Evolutionary conservation across 225 moss, liverwort and hornwort species (phyloP).

Genomic region (Polytrichum formosum): DNA sequence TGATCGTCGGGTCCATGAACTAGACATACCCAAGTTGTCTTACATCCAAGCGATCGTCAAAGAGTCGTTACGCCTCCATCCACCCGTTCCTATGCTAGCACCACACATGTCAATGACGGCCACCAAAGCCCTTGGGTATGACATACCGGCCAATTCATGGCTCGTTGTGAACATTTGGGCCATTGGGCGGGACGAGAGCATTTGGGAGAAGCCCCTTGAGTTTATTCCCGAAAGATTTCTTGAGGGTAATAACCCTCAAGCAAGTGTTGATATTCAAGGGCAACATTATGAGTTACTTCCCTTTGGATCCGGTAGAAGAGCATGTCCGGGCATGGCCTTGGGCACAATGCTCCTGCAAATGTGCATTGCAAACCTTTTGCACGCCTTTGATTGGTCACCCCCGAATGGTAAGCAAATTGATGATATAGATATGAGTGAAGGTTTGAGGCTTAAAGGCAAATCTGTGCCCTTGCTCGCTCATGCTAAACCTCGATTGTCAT

Average conservation of each 20-base stretch:
- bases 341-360: neutral
- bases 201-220: neutral
- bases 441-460: slow-evolving; percentile 27
- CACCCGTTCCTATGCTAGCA: slow-evolving; percentile 11
- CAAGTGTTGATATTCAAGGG: neutral
- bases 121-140: slow-evolving; percentile 12
- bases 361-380: slow-evolving; percentile 17
- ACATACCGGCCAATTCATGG: slow-evolving; percentile 18
- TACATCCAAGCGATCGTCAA: slow-evolving; percentile 13
- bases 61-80: slow-evolving; percentile 14
- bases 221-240: slow-evolving; percentile 19
- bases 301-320: slow-evolving; percentile 16
- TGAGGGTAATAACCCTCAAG: neutral
- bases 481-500: slow-evolving; percentile 8
- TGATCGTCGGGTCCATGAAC: slow-evolving; percentile 13
- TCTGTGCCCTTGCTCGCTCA: slow-evolving; percentile 17
- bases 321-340: slow-evolving; percentile 14
- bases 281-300: slow-evolving; percentile 15
- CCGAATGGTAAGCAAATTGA: neutral
- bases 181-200: slow-evolving; percentile 2
- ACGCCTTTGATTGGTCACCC: slow-evolving; percentile 20
- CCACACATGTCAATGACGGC: slow-evolving; percentile 5
- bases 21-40: slow-evolving; percentile 12
- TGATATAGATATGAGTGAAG: slow-evolving; percentile 13
- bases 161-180: slow-evolving; percentile 26